A percentile compares a stretch with the other conserved stretches of the same genome.
These are phyloP conservation scores for Ophiocytium majus DNA, from an alignment of 352 stramenopile genomes.

Conservation along the genomic window DNA sequence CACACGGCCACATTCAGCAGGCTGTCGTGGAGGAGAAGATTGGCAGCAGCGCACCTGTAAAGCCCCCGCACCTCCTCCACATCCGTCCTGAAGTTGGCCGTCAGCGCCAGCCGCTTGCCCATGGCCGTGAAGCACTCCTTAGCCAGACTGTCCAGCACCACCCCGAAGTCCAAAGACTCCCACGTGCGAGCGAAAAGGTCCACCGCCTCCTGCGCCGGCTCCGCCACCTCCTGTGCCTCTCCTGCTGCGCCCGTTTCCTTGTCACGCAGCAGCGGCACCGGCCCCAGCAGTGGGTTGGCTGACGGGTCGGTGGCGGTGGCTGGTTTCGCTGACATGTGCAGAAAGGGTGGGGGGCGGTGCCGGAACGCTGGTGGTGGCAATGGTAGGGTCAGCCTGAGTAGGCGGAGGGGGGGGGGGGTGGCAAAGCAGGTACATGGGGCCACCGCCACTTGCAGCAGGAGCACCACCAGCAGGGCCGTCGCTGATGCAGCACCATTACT, in stretches of 20 bases:
- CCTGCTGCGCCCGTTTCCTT: not conserved
- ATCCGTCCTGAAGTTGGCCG: conserved; percentile 43
- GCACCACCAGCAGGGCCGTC: too few relatives aligned
- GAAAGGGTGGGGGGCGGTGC: too few relatives aligned
- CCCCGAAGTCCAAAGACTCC: conserved; percentile 55
- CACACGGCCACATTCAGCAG: conserved; percentile 35
- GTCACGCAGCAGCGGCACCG: not conserved
- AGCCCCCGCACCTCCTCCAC: conserved; percentile 45
- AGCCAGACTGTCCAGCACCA: conserved; percentile 50
- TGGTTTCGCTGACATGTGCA: too few relatives aligned
- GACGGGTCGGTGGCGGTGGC: too few relatives aligned
- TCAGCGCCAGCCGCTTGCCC: conserved; percentile 30
- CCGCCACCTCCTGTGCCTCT: not conserved
- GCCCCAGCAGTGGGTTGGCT: conserved; percentile 10
- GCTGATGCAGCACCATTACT: too few relatives aligned
- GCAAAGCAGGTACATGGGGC: too few relatives aligned
- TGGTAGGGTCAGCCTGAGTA: too few relatives aligned
- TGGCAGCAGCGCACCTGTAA: too few relatives aligned
- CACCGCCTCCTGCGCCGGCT: conserved; percentile 15
- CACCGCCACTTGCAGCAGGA: too few relatives aligned
- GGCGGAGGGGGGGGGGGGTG: too few relatives aligned
- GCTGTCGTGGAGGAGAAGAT: too few relatives aligned
- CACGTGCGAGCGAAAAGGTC: conserved; percentile 53
- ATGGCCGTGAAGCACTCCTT: conserved; percentile 53
- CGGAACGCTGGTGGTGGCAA: too few relatives aligned